These are phyloP conservation scores for Globisporangium barbulae DNA, from an alignment of 352 stramenopile genomes.

Conservation along the genomic window DNA sequence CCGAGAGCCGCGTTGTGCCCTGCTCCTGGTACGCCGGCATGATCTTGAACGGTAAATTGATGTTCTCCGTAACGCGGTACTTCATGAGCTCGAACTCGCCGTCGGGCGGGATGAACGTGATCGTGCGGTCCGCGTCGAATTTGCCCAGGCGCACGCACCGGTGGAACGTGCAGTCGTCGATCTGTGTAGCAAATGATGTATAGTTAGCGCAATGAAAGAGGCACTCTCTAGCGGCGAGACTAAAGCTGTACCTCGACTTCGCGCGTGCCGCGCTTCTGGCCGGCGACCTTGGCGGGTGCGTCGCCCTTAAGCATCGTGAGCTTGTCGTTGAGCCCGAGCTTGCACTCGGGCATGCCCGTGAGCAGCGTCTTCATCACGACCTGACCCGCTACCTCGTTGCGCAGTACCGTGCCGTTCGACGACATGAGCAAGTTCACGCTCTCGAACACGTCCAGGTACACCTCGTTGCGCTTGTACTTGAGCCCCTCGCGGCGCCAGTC, in stretches of 20 bases:
- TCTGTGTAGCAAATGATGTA: constrained; percentile 22
- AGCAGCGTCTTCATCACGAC: constrained; percentile 98
- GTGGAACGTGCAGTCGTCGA: constrained; percentile 99
- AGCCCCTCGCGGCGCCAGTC: constrained; percentile 94
- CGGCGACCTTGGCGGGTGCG: constrained; percentile 45
- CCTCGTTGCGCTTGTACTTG: constrained; percentile 98
- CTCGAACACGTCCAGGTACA: constrained; percentile 98
- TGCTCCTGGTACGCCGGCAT: constrained; percentile 97
- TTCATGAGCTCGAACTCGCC: constrained; percentile 99
- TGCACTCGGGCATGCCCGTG: constrained; percentile 98
- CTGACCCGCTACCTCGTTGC: constrained; percentile 95
- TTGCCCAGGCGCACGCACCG: constrained; percentile 96
- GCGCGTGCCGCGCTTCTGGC: constrained; percentile 67
- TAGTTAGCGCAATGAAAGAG: neutral
- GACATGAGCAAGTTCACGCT: constrained; percentile 97
- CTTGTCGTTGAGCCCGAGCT: constrained; percentile 98
- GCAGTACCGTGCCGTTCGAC: constrained; percentile 90
- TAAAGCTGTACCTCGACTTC: constrained; percentile 50
- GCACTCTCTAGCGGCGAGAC: neutral
- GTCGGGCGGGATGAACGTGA: constrained; percentile 98
- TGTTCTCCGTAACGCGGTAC: constrained; percentile 96
- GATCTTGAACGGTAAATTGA: constrained; percentile 97
- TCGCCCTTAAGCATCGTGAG: constrained; percentile 96
- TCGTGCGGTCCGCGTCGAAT: constrained; percentile 96
- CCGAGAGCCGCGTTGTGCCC: constrained; percentile 69